These are phyloP conservation scores for Camellia granthamiana DNA, from an alignment of 148 eudicot species.

Conservation along the genomic window DNA sequence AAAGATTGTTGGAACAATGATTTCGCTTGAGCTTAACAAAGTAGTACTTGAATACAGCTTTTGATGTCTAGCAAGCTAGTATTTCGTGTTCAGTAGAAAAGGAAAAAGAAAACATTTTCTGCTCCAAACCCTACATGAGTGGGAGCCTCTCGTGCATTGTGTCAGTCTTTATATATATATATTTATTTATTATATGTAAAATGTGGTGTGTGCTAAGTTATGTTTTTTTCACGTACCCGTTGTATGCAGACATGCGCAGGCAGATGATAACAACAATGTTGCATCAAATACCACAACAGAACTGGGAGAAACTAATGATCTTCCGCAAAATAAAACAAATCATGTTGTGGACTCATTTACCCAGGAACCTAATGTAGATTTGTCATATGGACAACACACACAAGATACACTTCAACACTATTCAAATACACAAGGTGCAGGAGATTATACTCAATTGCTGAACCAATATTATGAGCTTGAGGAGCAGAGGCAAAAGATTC, in stretches of 20 bases:
- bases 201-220: conserved; percentile 16
- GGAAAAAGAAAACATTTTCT: too few species aligned
- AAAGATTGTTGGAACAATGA: not conserved
- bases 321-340: conserved; percentile 23
- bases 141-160: too few species aligned
- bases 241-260: conserved; percentile 35
- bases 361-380: conserved; percentile 21
- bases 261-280: conserved; percentile 21
- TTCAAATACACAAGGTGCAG: conserved; percentile 32
- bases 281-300: conserved; percentile 23
- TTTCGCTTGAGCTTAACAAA: too few species aligned
- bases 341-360: conserved; percentile 23
- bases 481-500: conserved; percentile 69
- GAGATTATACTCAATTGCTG: conserved; percentile 56
- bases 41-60: not conserved
- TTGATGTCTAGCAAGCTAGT: not conserved
- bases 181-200: not conserved
- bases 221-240: conserved; percentile 1
- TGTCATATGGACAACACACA: conserved; percentile 21
- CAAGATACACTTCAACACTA: conserved; percentile 29
- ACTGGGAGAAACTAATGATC: conserved; percentile 26
- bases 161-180: too few species aligned
- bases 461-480: conserved; percentile 73
- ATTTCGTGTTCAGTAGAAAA: not conserved
- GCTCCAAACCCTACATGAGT: too few species aligned